Evolutionary conservation across 2,329 filamentous ascomycete species (phyloP).

Genomic region (Raffaelea albimanens): DNA sequence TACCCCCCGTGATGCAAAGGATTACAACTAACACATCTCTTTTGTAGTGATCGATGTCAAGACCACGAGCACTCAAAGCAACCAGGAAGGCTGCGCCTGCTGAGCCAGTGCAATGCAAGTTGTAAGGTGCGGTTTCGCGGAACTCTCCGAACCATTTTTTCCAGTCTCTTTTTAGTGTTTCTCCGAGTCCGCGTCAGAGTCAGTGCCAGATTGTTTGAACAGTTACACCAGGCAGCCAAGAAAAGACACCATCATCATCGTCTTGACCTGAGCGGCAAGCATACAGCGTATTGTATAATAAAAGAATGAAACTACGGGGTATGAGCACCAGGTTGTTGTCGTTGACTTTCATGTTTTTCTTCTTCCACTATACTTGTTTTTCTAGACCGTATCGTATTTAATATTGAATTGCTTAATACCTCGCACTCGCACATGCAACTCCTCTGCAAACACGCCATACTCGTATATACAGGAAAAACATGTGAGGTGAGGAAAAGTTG

Average conservation of each 20-base stretch:
- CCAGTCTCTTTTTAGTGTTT: background rate
- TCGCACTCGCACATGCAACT: no score
- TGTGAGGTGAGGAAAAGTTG: no score
- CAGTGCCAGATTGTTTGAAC: background rate
- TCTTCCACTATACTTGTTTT: background rate
- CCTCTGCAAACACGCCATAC: no score
- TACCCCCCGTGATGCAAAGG: background rate
- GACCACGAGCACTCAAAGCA: slow-evolving; percentile 60
- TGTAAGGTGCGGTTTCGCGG: background rate
- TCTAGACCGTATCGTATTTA: background rate
- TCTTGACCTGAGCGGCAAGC: slow-evolving; percentile 3
- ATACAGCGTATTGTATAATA: slow-evolving; percentile 11
- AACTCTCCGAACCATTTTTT: background rate
- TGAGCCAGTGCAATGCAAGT: slow-evolving; percentile 22
- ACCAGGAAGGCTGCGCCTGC: slow-evolving; percentile 67
- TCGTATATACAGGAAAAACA: no score
- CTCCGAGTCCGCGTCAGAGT: background rate
- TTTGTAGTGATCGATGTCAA: slow-evolving; percentile 82
- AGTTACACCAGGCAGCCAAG: background rate
- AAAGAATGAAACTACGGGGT: slow-evolving; percentile 4
- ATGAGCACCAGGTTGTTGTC: slow-evolving; percentile 2
- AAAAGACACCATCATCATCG: background rate
- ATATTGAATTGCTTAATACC: background rate
- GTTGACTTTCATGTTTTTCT: no score
- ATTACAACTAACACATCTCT: background rate